phyloP scores from a whole-genome alignment of 495 filamentous ascomycete species.

The Diplogelasinospora grovesii region DNA sequence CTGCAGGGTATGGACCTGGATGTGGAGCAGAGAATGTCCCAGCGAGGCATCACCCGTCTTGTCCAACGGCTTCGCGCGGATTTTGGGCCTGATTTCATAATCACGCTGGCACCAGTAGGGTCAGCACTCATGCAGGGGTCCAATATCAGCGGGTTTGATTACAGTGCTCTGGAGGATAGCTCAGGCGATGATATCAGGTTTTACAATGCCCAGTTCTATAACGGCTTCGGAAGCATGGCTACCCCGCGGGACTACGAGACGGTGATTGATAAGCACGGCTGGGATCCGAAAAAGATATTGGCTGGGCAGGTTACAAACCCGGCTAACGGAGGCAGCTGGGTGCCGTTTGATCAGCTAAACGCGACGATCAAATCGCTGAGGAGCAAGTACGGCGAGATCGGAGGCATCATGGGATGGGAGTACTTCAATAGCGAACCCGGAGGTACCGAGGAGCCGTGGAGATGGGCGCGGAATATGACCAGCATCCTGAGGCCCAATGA shows the following conservation, averaged over 20 bases:
- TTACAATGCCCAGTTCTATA: conserved; percentile 86
- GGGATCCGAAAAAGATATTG: conserved; percentile 59
- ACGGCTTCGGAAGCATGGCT: conserved; percentile 63
- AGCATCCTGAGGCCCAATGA: conserved; percentile 35
- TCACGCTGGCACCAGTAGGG: conserved; percentile 76
- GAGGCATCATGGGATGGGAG: conserved; percentile 83
- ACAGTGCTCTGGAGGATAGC: conserved; percentile 51
- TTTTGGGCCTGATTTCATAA: conserved; percentile 62
- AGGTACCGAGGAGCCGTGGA: conserved; percentile 54
- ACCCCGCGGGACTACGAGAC: conserved; percentile 55
- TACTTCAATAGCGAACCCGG: conserved; percentile 69
- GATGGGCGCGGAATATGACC: conserved; percentile 60
- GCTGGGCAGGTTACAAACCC: conserved; percentile 67
- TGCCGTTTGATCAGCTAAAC: conserved; percentile 26
- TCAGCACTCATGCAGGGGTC: conserved; percentile 53
- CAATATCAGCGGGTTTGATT: conserved; percentile 71
- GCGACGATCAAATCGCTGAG: conserved; percentile 41
- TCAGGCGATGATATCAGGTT: conserved; percentile 47
- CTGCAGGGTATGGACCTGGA: conserved; percentile 77
- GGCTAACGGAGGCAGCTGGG: conserved; percentile 51
- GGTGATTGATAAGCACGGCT: conserved; percentile 53
- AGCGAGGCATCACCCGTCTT: conserved; percentile 60
- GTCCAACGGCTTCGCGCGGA: conserved; percentile 66
- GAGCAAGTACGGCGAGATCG: conserved; percentile 54
- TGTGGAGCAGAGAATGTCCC: conserved; percentile 72